A percentile compares a stretch with the other conserved stretches of the same genome.
Conservation (phyloP, 352 stramenopile species). For the Phytophthora cactorum region DNA sequence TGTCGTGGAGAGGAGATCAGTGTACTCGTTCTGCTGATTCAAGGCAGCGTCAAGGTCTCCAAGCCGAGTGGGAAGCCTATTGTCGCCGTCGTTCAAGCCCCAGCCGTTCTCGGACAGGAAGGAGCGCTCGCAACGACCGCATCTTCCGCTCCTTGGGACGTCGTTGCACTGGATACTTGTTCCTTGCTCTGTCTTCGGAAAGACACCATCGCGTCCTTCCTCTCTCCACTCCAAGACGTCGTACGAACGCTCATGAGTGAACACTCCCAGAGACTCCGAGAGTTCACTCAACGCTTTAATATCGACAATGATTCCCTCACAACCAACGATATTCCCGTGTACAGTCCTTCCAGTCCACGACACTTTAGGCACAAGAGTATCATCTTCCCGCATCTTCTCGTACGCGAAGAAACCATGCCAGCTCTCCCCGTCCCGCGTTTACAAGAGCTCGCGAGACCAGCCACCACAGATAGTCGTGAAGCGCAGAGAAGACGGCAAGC, state of each 20-base stretch:
- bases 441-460: constrained; percentile 31
- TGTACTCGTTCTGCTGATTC: constrained; percentile 66
- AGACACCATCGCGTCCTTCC: constrained; percentile 70
- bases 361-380: constrained; percentile 32
- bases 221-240: constrained; percentile 54
- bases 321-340: no score
- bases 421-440: constrained; percentile 13
- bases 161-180: constrained; percentile 67
- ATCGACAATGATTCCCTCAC: neutral
- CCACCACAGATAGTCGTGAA: constrained; percentile 16
- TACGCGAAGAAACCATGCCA: constrained; percentile 27
- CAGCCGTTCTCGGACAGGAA: constrained; percentile 80
- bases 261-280: constrained; percentile 45
- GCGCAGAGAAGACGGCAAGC: neutral
- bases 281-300: constrained; percentile 59
- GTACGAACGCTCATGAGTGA: constrained; percentile 55
- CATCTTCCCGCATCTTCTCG: constrained; percentile 57
- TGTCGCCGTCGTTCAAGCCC: constrained; percentile 62
- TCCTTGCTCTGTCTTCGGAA: constrained; percentile 60
- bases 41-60: constrained; percentile 73
- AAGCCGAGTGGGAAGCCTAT: constrained; percentile 34
- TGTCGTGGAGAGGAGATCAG: constrained; percentile 60
- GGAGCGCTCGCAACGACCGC: constrained; percentile 50
- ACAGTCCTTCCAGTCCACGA: neutral
- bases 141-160: constrained; percentile 52